Evolutionary conservation across 2,329 filamentous ascomycete species (phyloP).

Genomic region (Catunica adiposa): DNA sequence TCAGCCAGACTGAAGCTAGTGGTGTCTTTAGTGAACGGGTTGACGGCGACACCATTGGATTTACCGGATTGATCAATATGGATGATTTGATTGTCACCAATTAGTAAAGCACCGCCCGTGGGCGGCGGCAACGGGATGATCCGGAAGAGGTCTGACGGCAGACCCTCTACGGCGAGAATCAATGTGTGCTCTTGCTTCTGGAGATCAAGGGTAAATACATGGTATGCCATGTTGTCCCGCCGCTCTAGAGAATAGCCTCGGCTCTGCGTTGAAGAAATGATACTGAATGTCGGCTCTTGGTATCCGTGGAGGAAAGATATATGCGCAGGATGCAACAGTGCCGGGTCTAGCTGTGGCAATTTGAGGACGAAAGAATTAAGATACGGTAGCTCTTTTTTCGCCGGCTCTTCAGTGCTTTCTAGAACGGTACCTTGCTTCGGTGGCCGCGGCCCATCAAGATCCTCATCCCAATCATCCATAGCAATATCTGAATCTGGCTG

Average conservation of each 20-base stretch:
- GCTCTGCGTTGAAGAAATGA: constrained; percentile 61
- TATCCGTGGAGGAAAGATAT: constrained; percentile 93
- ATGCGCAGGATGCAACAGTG: constrained; percentile 74
- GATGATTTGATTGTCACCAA: constrained; percentile 80
- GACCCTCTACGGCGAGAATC: constrained; percentile 65
- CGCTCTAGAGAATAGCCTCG: constrained; percentile 65
- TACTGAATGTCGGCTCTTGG: constrained; percentile 90
- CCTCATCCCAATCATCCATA: constrained; percentile 81
- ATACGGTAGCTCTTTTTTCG: constrained; percentile 49
- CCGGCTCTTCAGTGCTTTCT: neutral
- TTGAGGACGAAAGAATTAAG: constrained; percentile 84
- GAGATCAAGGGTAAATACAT: constrained; percentile 87
- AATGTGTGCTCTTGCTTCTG: constrained; percentile 87
- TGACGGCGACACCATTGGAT: constrained; percentile 80
- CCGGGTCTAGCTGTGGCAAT: constrained; percentile 73
- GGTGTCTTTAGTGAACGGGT: constrained; percentile 67
- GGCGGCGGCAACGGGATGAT: constrained; percentile 72
- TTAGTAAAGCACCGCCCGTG: constrained; percentile 71
- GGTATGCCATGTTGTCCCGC: constrained; percentile 75
- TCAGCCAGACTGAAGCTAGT: constrained; percentile 76
- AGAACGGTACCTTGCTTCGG: constrained; percentile 22
- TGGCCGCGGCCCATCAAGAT: constrained; percentile 52
- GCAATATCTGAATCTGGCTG: constrained; percentile 74
- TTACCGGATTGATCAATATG: constrained; percentile 95
- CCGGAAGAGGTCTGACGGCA: constrained; percentile 75